Evolutionary conservation across 1,139 yeast species (phyloP).

Genomic region (Zygoascus sp.): DNA sequence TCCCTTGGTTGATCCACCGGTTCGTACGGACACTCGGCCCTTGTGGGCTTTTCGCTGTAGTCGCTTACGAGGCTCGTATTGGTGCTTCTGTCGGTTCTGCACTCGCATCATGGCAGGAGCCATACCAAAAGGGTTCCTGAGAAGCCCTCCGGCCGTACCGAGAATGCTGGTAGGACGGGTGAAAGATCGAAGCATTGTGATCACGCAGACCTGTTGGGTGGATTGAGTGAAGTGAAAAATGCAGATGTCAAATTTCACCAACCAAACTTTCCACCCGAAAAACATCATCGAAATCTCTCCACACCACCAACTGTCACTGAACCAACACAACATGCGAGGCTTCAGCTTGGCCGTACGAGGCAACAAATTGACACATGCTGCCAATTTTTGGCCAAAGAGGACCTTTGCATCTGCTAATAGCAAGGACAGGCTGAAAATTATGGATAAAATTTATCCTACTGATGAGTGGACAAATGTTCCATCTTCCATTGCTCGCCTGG

Average conservation of each 20-base stretch:
- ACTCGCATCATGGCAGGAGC: conserved; percentile 11
- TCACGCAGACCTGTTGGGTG: not conserved
- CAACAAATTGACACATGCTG: not conserved
- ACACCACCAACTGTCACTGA: not conserved
- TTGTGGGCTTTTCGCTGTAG: conserved; percentile 78
- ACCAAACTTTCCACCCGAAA: not conserved
- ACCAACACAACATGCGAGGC: not conserved
- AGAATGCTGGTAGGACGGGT: not conserved
- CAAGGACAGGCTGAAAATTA: conserved; percentile 31
- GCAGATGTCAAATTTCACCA: not conserved
- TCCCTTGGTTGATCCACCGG: conserved; percentile 92
- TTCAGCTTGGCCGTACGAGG: not conserved
- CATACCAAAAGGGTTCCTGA: not conserved
- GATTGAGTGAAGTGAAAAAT: not conserved
- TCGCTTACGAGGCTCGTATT: conserved; percentile 71
- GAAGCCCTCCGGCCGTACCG: not conserved
- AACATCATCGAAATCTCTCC: not conserved
- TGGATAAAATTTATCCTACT: conserved; percentile 50
- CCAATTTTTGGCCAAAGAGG: not conserved
- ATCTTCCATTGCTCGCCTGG: conserved; percentile 60
- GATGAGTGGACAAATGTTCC: conserved; percentile 89
- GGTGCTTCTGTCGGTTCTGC: conserved; percentile 61
- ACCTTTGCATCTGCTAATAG: not conserved
- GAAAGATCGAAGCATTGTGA: not conserved
- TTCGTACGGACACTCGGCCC: conserved; percentile 91